Conservation (phyloP, 2,329 filamentous ascomycete species). For the Blastomyces percursus region DNA sequence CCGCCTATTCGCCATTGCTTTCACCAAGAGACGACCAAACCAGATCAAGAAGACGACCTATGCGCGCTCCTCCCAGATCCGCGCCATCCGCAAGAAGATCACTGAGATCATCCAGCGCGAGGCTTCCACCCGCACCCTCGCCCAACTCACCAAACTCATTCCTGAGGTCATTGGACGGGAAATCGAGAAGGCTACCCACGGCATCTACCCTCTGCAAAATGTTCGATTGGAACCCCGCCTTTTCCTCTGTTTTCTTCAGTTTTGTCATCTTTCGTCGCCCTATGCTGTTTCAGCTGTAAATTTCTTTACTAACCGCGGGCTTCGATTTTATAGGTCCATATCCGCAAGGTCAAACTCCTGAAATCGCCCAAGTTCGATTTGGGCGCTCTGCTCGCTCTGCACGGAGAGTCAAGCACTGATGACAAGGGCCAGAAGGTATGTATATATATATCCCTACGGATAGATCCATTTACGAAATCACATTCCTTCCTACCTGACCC, state of each 20-base stretch:
- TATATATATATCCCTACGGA: background rate
- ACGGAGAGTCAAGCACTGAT: constrained; percentile 93
- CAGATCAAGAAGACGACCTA: constrained; percentile 99
- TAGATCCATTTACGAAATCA: background rate
- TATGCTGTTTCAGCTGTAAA: background rate
- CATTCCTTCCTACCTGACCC: constrained; percentile 2
- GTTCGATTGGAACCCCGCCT: constrained; percentile 44
- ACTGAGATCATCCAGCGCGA: constrained; percentile 96
- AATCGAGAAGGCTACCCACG: constrained; percentile 98
- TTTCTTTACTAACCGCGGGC: background rate
- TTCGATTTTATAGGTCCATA: constrained; percentile 63
- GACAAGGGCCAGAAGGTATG: constrained; percentile 90
- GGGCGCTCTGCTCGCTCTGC: constrained; percentile 86
- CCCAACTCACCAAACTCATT: constrained; percentile 97
- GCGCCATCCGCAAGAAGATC: constrained; percentile 99
- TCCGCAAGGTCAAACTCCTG: constrained; percentile 99
- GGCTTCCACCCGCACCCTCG: constrained; percentile 85
- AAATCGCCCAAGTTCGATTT: constrained; percentile 99
- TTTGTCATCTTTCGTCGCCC: background rate
- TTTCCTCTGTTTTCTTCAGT: background rate
- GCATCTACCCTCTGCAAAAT: constrained; percentile 99
- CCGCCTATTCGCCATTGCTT: constrained; percentile 96
- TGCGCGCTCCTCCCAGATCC: constrained; percentile 91
- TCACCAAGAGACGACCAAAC: constrained; percentile 98
- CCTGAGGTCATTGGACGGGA: constrained; percentile 98